phyloP scores from a whole-genome alignment of 2,329 filamentous ascomycete species.

The Fusarium globosum region DNA sequence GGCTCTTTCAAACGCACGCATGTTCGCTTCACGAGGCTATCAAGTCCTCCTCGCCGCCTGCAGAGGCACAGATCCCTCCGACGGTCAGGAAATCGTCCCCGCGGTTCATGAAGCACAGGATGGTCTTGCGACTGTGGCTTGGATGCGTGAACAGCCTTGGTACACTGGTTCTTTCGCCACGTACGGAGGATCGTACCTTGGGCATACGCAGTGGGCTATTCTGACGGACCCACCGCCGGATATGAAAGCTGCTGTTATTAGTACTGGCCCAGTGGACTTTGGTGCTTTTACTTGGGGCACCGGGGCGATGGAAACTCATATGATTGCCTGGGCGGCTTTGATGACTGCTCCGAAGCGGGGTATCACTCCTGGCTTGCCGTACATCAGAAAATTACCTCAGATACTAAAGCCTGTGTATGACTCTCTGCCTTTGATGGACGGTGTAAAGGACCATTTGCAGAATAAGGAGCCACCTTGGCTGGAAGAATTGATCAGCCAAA shows the following conservation, averaged over 20 bases:
- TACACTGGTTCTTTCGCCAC: not conserved
- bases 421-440: not conserved
- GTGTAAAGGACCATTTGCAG: not conserved
- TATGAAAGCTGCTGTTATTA: not conserved
- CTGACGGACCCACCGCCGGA: not conserved
- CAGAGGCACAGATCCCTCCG: not conserved
- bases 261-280: not conserved
- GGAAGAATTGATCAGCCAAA: not conserved
- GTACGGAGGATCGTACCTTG: not conserved
- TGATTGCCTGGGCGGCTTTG: not conserved
- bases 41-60: not conserved
- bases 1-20: not conserved
- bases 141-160: not conserved
- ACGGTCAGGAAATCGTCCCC: rapidly evolving
- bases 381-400: not conserved
- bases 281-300: not conserved
- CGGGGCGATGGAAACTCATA: not conserved
- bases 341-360: not conserved
- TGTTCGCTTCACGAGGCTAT: not conserved
- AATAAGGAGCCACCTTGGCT: not conserved
- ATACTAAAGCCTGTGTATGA: not conserved
- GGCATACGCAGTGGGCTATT: not conserved
- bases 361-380: not conserved
- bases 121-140: not conserved
- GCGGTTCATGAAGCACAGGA: not conserved